Base-by-base conservation (phyloP, 148 eudicot species). In the Persicaria tinctoria region DNA sequence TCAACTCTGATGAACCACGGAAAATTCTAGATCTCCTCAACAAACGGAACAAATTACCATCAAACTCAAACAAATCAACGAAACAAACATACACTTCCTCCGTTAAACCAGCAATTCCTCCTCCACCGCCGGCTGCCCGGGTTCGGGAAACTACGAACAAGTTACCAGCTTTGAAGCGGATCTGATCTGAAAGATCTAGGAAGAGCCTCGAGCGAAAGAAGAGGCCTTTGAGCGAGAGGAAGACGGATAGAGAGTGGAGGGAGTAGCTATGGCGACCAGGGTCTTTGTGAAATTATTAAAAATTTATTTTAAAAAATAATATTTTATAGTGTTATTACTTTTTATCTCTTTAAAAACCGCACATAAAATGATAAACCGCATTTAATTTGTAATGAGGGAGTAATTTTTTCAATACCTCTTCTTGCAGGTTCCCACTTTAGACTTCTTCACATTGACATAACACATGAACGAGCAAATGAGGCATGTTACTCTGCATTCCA, bases 21-120 rank as follows among this genome's bases (percentile, higher is more conserved):
- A 38, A 12, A 46, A 8, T 44, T 79, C 13, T 78, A 79, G 79
- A 78, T 75, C 72, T 85, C 56, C 82, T 75, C 85, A 83, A 81
- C 71, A 79, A 84, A 45, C 79, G 69, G 44, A 85, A 83, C 72
- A 83, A 70, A 80, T 80, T 53, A 14, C 8, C 73, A 68, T 32
- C 38, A 66, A 74, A 74, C 46, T 51, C 27, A 45, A 13, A 16
- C 32, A 76, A 73, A 17, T 45, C 38, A 55, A 73, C 66, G 48
- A 27, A 72, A 46, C 68, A 59, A 13, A 64, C 74, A 73, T 66
- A 51, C 72, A 68, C n/a, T 13, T 45, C 18, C 18, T 0, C n/a
- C 46, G 47, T 5, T 2, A 57, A 18, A 57, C 11, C 63, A 57
- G 63, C 44, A 11, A 62, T 6, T 62, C 44, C 14, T 27, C 63